A percentile compares a stretch with the other conserved stretches of the same genome.
Evolutionary conservation across 2,329 filamentous ascomycete genomes (phyloP).

Genomic region (Aspergillus alliaceus): DNA sequence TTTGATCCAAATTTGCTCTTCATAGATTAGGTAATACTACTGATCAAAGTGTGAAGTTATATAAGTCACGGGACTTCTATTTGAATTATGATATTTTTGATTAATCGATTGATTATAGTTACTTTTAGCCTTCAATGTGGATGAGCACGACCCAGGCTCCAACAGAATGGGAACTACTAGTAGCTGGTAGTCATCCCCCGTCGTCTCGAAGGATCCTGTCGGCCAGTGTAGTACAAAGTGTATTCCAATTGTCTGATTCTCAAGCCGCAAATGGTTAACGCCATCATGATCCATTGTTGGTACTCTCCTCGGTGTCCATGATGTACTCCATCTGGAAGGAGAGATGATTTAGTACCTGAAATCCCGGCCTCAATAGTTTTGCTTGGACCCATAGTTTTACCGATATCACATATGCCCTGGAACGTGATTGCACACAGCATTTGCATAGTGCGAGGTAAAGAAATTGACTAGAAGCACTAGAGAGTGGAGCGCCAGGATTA

Average conservation of each 20-base stretch:
- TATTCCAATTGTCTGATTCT: not conserved
- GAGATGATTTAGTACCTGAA: not conserved
- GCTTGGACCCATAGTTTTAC: not conserved
- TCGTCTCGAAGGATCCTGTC: too few species aligned
- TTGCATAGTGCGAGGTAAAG: conserved; percentile 19
- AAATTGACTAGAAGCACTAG: conserved; percentile 29
- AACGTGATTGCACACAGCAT: not conserved
- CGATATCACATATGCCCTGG: not conserved
- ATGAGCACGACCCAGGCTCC: not conserved
- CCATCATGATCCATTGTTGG: not conserved
- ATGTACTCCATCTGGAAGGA: not conserved
- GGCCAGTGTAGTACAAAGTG: not conserved
- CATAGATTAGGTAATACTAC: not conserved
- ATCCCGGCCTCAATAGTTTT: not conserved
- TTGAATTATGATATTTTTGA: not conserved
- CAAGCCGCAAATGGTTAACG: not conserved
- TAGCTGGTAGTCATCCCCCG: not conserved
- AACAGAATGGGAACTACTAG: too few species aligned
- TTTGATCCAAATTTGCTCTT: not conserved
- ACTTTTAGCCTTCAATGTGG: not conserved
- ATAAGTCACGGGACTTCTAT: not conserved
- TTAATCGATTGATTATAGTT: too few species aligned
- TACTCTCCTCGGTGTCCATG: not conserved
- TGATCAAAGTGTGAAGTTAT: not conserved
- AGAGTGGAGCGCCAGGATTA: conserved; percentile 18